Evolutionary conservation across 768 basidiomycete genomes (phyloP).

Genomic region (Trametes sanguinea): DNA sequence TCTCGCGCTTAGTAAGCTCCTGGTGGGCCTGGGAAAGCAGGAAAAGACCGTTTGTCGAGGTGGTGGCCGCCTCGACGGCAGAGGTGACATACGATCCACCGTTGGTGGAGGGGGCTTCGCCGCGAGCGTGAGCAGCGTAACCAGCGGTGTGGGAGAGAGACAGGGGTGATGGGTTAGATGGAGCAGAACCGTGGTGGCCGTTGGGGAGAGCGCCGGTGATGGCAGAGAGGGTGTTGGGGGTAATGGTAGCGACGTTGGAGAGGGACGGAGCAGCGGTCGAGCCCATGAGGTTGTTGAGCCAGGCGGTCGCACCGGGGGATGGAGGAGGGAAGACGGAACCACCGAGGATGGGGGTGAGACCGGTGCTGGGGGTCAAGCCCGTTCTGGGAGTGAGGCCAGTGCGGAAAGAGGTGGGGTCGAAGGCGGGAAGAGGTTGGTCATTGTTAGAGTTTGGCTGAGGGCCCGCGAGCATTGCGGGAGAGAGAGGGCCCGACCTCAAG

Average conservation of each 20-base stretch:
- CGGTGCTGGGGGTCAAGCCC: conserved; percentile 82
- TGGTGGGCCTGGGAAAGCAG: conserved; percentile 94
- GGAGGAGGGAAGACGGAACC: conserved; percentile 78
- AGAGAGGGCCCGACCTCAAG: conserved; percentile 89
- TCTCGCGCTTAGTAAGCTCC: conserved; percentile 94
- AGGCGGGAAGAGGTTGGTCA: conserved; percentile 43
- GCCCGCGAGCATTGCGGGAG: conserved; percentile 94
- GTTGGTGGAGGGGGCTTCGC: background rate
- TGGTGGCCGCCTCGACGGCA: conserved; percentile 61
- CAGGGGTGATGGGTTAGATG: conserved; percentile 40
- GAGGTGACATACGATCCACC: conserved; percentile 35
- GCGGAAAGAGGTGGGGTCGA: conserved; percentile 74
- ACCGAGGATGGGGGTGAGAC: conserved; percentile 65
- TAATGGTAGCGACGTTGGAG: conserved; percentile 47
- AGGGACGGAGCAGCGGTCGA: conserved; percentile 40
- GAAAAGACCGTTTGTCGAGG: conserved; percentile 91
- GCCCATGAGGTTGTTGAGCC: conserved; percentile 84
- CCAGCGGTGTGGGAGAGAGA: conserved; percentile 34
- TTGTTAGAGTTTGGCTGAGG: conserved; percentile 55
- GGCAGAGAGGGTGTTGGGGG: conserved; percentile 70
- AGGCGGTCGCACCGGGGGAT: conserved; percentile 87
- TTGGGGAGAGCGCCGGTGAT: conserved; percentile 76
- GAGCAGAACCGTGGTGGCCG: conserved; percentile 68
- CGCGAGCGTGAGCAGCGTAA: conserved; percentile 23
- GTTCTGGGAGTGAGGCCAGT: conserved; percentile 87